Conservation (phyloP, 2,329 filamentous ascomycete species). For the Neonectria ditissima region DNA sequence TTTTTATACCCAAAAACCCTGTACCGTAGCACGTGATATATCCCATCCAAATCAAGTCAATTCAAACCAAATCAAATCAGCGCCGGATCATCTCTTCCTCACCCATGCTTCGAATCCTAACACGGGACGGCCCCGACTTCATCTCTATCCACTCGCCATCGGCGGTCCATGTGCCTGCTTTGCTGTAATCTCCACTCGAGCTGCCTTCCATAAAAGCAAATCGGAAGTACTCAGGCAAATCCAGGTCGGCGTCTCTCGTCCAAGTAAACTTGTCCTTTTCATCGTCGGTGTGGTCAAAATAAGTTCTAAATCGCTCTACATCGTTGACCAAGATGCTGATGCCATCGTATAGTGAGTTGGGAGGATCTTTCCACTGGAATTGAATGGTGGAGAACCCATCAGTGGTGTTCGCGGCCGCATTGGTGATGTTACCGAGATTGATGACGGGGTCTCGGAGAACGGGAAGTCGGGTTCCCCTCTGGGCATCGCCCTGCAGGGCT, state of each 20-base stretch:
- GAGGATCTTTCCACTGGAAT: conserved; percentile 65
- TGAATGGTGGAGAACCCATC: conserved; percentile 71
- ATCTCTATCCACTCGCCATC: conserved; percentile 76
- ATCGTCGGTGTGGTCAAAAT: conserved; percentile 68
- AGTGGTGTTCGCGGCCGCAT: conserved; percentile 36
- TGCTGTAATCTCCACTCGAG: conserved; percentile 76
- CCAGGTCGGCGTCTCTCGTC: conserved; percentile 60
- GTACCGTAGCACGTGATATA: conserved; percentile 1
- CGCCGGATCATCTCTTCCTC: conserved; percentile 37
- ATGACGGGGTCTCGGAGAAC: conserved; percentile 61
- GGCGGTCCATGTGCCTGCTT: conserved; percentile 76
- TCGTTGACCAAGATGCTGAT: conserved; percentile 87
- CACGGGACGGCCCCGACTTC: conserved; percentile 68
- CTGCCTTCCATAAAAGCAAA: conserved; percentile 80
- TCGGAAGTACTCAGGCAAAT: conserved; percentile 77
- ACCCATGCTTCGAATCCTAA: conserved; percentile 48
- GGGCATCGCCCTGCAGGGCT: conserved; percentile 76
- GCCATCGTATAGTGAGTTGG: conserved; percentile 71
- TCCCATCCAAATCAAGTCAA: conserved; percentile 24
- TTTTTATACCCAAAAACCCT: conserved; percentile 9
- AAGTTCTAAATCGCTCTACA: conserved; percentile 82
- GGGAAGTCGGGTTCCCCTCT: conserved; percentile 72
- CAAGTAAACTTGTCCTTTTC: conserved; percentile 66
- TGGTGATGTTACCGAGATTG: conserved; percentile 51
- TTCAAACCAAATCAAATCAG: conserved; percentile 12